Conservation (phyloP, 805 yeast species). For the Danielia oregonensis region DNA sequence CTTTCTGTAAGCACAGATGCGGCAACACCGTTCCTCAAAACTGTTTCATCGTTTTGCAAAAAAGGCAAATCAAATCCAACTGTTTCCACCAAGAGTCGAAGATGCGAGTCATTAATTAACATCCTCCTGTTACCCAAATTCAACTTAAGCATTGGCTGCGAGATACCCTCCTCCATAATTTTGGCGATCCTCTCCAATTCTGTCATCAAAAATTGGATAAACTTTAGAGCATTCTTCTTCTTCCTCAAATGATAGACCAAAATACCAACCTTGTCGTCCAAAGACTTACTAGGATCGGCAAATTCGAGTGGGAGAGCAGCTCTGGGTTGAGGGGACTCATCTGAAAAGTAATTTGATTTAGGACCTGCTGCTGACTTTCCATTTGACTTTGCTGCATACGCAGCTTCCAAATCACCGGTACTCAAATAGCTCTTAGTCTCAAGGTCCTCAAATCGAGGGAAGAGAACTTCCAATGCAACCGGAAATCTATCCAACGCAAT, state of each 20-base stretch:
- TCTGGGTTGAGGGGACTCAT: constrained; percentile 20
- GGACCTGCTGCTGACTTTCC: constrained; percentile 4
- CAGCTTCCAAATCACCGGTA: constrained; percentile 51
- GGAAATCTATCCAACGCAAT: constrained; percentile 46
- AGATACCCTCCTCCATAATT: neutral
- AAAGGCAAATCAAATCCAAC: constrained; percentile 46
- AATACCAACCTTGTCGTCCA: constrained; percentile 49
- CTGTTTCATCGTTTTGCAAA: constrained; percentile 35
- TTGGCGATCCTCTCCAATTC: constrained; percentile 32
- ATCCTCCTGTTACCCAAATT: constrained; percentile 19
- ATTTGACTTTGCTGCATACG: constrained; percentile 18
- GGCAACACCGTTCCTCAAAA: constrained; percentile 31
- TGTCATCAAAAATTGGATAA: constrained; percentile 42
- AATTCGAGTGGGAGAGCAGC: constrained; percentile 36
- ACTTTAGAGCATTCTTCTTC: constrained; percentile 30
- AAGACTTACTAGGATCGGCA: constrained; percentile 22
- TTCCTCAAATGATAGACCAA: constrained; percentile 44
- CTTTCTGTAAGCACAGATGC: constrained; percentile 30
- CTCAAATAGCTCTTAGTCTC: constrained; percentile 49
- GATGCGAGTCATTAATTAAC: constrained; percentile 44
- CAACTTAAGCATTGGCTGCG: constrained; percentile 7
- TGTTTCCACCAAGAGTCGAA: constrained; percentile 44
- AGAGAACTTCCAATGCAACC: constrained; percentile 62
- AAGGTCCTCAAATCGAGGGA: constrained; percentile 51
- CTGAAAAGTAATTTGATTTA: constrained; percentile 13